A percentile compares a stretch with the other conserved stretches of the same genome.
These are phyloP conservation scores for Suhomyces choctaworum DNA, from an alignment of 1,139 yeast species.

Conservation along the genomic window DNA sequence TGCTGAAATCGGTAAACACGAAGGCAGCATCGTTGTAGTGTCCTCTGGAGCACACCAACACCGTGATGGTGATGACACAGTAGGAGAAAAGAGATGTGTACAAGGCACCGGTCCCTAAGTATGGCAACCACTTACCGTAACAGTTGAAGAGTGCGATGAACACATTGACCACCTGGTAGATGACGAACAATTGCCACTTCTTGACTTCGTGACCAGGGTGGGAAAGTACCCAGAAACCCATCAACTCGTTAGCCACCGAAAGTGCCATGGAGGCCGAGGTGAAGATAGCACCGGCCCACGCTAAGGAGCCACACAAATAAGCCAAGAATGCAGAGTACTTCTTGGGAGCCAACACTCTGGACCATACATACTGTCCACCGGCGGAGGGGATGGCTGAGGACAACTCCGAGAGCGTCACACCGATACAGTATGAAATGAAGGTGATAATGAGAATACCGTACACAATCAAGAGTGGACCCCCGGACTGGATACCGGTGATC, in stretches of 20 bases:
- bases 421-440: slow-evolving; percentile 49
- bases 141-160: slow-evolving; percentile 54
- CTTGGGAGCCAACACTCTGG: slow-evolving; percentile 55
- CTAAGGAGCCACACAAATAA: slow-evolving; percentile 57
- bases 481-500: slow-evolving; percentile 62
- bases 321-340: slow-evolving; percentile 52
- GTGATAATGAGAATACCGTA: slow-evolving; percentile 70
- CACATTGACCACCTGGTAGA: slow-evolving; percentile 43
- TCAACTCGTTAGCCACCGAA: slow-evolving; percentile 51
- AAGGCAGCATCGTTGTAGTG: slow-evolving; percentile 56
- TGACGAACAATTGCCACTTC: slow-evolving; percentile 60
- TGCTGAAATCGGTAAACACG: slow-evolving; percentile 61
- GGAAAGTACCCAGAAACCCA: slow-evolving; percentile 54
- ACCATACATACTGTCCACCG: slow-evolving; percentile 69
- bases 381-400: slow-evolving; percentile 63
- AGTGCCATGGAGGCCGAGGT: slow-evolving; percentile 61
- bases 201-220: slow-evolving; percentile 46
- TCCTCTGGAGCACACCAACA: slow-evolving; percentile 56
- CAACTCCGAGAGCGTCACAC: slow-evolving; percentile 54
- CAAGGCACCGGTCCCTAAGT: slow-evolving; percentile 51
- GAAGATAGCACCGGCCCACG: slow-evolving; percentile 61
- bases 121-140: slow-evolving; percentile 58
- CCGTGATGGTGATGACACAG: slow-evolving; percentile 54
- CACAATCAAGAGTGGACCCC: slow-evolving; percentile 67
- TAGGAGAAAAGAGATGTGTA: slow-evolving; percentile 57